Evolutionary conservation across 495 filamentous ascomycete species (phyloP), one percentile per base, ranked within the genome.

Genomic region (Hapsidospora chrysogenum): DNA sequence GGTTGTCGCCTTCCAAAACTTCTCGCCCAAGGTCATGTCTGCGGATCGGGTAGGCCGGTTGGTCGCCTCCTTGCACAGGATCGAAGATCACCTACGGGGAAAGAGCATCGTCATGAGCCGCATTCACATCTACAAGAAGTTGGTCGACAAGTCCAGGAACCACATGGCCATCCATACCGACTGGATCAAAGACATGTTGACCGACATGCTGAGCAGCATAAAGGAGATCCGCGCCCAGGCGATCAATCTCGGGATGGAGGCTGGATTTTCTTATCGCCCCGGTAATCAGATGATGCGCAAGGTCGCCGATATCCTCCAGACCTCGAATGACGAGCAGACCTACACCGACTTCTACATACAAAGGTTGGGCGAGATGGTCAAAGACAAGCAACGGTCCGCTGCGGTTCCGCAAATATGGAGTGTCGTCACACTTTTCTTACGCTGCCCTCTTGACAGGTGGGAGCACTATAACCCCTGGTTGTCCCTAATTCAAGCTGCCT

Each of bases 401-500:
- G 65, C 72, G 38, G 83, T 89, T n/a, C 85, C 89, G 4, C 76
- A 82, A 36, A 80, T 95, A 20, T 97, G 87, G 87, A 80, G 76
- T 32, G 65, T 80, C 15, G 63, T 89, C 3, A 63, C 87, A 7
- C 63, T 94, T 3, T 69, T 94, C 15, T 61, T 92, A 20, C 70
- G 78, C 30, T 66, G 63, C 25, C 67, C 69, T 16, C 47, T 85
- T 11, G 71, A 82, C 20, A 60, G 68, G 39, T 95, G 83, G 84
- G 66, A 76, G 34, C 71, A 71, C 47, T 70, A 80, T 38, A 67
- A 61, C 14, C 61, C 63, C 4, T 96, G 80, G 78, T 57, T 93
- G 2, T 54, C 63, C 5, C 64, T 93, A 11, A 73, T 94, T 26
- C 75, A 92, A 43, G 62, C 59, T 33, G 92, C 85, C 46, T 84